Conservation (phyloP, 768 basidiomycete genomes). For the Kwoniella mangroviensis region DNA sequence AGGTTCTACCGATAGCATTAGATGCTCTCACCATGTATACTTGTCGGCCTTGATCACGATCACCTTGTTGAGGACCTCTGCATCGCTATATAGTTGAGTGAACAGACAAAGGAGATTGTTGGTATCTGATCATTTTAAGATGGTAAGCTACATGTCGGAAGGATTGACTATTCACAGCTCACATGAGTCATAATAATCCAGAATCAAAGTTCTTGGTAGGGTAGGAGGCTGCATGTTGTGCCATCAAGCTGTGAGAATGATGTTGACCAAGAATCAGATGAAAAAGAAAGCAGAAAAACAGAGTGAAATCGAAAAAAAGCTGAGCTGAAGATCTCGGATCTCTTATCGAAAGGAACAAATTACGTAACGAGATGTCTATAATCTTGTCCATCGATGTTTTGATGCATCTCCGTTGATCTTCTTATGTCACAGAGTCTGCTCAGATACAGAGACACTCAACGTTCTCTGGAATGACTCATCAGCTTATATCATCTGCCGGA, state of each 20-base stretch:
- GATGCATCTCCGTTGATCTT: too few species aligned
- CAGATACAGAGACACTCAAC: too few species aligned
- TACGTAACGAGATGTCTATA: background rate
- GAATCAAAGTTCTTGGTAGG: conserved; percentile 53
- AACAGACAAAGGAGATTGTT: conserved; percentile 58
- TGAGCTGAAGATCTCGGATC: conserved; percentile 3
- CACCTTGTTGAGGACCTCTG: conserved; percentile 50
- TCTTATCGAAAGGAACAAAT: background rate
- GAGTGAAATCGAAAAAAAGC: conserved; percentile 2
- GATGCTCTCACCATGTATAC: conserved; percentile 46
- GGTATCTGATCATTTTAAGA: conserved; percentile 41
- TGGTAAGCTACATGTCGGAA: too few species aligned
- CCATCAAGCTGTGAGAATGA: conserved; percentile 24
- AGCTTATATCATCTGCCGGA: background rate
- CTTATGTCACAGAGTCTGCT: too few species aligned
- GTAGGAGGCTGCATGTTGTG: conserved; percentile 8
- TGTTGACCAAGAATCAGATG: background rate
- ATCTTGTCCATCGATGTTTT: too few species aligned
- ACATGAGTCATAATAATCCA: conserved; percentile 59
- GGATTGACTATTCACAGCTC: conserved; percentile 2
- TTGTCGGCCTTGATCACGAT: conserved; percentile 55
- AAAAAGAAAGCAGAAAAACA: background rate
- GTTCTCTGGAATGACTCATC: background rate
- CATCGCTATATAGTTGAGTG: conserved; percentile 47
- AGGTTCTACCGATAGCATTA: too few species aligned